Conservation (phyloP, 352 stramenopile species). For the Saprolegnia parasitica region DNA sequence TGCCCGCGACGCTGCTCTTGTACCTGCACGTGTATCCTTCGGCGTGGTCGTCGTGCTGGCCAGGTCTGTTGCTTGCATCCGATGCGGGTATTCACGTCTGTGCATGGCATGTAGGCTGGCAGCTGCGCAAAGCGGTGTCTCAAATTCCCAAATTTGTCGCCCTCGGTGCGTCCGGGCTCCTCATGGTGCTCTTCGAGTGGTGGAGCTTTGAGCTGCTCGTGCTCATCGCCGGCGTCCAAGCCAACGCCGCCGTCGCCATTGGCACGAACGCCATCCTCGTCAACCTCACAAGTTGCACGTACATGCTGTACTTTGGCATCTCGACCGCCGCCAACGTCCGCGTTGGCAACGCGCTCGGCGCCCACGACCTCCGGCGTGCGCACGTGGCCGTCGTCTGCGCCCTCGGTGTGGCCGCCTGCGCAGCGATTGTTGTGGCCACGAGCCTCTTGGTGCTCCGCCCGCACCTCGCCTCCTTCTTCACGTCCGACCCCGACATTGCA, state of each 20-base stretch:
- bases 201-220: constrained; percentile 70
- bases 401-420: constrained; percentile 41
- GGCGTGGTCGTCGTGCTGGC: constrained; percentile 48
- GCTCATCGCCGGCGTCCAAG: constrained; percentile 58
- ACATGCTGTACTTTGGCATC: constrained; percentile 62
- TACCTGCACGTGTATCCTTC: constrained; percentile 53
- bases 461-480: constrained; percentile 60
- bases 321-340: constrained; percentile 63
- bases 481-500: constrained; percentile 34
- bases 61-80: neutral
- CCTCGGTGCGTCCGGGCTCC: constrained; percentile 69
- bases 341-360: constrained; percentile 80
- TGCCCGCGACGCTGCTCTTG: constrained; percentile 54
- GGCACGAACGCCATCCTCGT: constrained; percentile 77
- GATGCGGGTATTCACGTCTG: neutral
- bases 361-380: constrained; percentile 64
- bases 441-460: constrained; percentile 48
- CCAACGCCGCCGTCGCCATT: constrained; percentile 66
- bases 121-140: constrained; percentile 46
- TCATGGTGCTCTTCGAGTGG: constrained; percentile 85
- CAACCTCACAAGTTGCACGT: constrained; percentile 65
- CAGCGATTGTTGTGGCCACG: constrained; percentile 43
- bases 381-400: constrained; percentile 59
- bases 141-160: constrained; percentile 67
- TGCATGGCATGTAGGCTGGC: constrained; percentile 42